These are phyloP conservation scores for Populus tomentosa DNA, from an alignment of 441 rosid species.

Conservation along the genomic window DNA sequence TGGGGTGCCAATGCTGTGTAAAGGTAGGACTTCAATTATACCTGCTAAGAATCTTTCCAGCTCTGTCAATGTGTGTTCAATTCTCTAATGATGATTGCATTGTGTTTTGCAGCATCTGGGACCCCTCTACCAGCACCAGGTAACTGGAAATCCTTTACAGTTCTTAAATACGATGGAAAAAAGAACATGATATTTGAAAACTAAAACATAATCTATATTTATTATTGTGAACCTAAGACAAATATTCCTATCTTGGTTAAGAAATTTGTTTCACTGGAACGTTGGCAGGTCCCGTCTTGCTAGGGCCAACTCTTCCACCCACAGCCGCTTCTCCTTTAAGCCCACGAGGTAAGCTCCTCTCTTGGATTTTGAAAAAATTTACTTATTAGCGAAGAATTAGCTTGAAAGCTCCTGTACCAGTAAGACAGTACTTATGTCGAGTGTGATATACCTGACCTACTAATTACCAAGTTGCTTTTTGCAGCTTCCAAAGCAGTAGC, in stretches of 20 bases:
- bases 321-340: constrained; percentile 41
- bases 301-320: constrained; percentile 52
- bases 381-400: not conserved
- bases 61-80: not conserved
- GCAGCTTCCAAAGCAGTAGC: too few relatives aligned
- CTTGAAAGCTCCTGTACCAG: not conserved
- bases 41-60: not conserved
- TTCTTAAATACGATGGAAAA: not conserved
- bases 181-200: not conserved
- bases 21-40: constrained; percentile 33
- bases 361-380: not conserved
- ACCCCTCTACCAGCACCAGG: constrained; percentile 81
- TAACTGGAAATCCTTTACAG: constrained; percentile 6
- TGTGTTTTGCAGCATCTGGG: constrained; percentile 56
- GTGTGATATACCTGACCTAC: not conserved
- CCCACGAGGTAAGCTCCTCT: constrained; percentile 40
- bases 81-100: constrained; percentile 8
- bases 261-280: not conserved
- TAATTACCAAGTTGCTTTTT: too few relatives aligned
- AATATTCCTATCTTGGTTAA: not conserved
- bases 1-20: constrained; percentile 61
- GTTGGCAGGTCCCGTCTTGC: constrained; percentile 55
- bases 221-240: too few relatives aligned
- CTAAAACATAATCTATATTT: too few relatives aligned
- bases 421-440: too few relatives aligned